phyloP scores from a whole-genome alignment of 768 basidiomycete species.

The Macrolepiota dolichaula region DNA sequence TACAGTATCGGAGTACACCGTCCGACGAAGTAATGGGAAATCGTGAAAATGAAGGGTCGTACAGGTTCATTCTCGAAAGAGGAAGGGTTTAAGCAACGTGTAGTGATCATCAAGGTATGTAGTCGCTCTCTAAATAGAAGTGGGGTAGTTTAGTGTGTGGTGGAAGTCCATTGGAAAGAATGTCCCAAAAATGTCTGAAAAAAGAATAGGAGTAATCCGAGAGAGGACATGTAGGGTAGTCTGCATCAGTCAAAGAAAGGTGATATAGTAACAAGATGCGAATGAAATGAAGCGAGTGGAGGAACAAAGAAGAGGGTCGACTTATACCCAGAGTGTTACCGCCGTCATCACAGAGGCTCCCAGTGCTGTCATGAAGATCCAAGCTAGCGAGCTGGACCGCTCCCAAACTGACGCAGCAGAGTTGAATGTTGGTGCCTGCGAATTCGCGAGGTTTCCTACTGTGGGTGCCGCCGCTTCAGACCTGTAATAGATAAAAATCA shows the following conservation, averaged over 20 bases:
- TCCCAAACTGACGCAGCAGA: not conserved
- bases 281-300: not conserved
- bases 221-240: conserved; percentile 3
- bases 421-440: conserved; percentile 1
- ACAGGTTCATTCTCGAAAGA: not conserved
- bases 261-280: not conserved
- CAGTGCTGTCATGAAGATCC: conserved; percentile 3
- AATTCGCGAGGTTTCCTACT: conserved; percentile 8
- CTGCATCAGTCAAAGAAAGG: conserved; percentile 5
- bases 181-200: not conserved
- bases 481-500: not conserved
- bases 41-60: not conserved
- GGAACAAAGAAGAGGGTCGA: not conserved
- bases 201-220: not conserved
- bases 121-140: not conserved
- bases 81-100: not conserved
- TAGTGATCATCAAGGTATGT: not conserved
- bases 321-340: conserved; percentile 8
- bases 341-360: conserved; percentile 5
- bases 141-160: not conserved
- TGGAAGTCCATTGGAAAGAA: not conserved
- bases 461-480: not conserved
- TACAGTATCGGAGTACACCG: not conserved
- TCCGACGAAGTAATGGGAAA: too few relatives aligned
- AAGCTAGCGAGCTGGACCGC: not conserved